Evolutionary conservation across 2,329 filamentous ascomycete species (phyloP), one percentile per base, ranked within the genome.

Genomic region (Penicillium oxalicum): DNA sequence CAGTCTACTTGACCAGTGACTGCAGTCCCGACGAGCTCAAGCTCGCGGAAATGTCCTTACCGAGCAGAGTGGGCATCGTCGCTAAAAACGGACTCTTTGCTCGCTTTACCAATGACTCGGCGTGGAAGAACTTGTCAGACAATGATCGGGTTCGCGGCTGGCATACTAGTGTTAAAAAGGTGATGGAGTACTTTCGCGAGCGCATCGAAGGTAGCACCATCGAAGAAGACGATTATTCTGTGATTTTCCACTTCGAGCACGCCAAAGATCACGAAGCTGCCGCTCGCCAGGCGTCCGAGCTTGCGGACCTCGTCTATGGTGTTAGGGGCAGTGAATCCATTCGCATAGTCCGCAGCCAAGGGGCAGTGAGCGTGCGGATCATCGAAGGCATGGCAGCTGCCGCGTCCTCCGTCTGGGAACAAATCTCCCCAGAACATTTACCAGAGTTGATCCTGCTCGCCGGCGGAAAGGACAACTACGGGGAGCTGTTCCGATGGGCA

Each of bases 61-160:
- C 56, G n/a, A 13, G 28, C 9, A 84, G 84, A 51, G 74, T 95
- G 4, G 91, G 91, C 3, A 76, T 95, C 8, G 93, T 96, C 56
- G 90, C 91, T 0, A 91, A 96, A 70, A 95, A 95, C 54, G 91
- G 91, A 3, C 94, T 88, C 65, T 96, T 93, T 71, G 73, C 95
- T 46, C 87, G 85, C 59, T 79, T 86, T 51, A 80, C 79, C 43
- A 79, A 81, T 25, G 76, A 74, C 9, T 75, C 77, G 24, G 75
- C 78, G 26, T 97, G 91, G 91, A 80, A 78, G 4, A 80, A 84
- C 49, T 84, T 94, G 69, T 81, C 87, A 2, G 83, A 95, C 62
- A 74, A 80, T 0, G 77, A 81, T 5, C 79, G 84, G 58, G 85
- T 88, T 53, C 74, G 76, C 27, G 75, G 78, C 13, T 96, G 91